Evolutionary conservation across 345 rosid species (phyloP).

Genomic region (Pugionium dolabratum): DNA sequence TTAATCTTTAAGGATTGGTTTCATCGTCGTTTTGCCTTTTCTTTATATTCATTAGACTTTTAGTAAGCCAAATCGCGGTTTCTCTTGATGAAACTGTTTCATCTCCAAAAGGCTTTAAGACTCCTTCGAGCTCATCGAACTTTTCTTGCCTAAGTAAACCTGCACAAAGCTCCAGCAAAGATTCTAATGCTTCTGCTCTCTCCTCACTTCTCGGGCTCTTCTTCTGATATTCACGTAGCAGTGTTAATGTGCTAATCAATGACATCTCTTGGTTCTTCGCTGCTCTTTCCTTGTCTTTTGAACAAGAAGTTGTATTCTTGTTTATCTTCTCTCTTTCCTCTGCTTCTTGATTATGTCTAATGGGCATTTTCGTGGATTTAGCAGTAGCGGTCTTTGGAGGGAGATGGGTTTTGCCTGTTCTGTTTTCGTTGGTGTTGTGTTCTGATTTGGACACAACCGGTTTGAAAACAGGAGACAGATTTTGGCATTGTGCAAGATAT

Average conservation of each 20-base stretch:
- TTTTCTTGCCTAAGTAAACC: conserved; percentile 91
- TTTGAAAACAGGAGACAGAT: conserved; percentile 69
- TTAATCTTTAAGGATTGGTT: conserved; percentile 28
- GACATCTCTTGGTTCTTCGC: conserved; percentile 37
- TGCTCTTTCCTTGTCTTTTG: conserved; percentile 35
- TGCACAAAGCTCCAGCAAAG: conserved; percentile 90
- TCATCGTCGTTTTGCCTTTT: conserved; percentile 46
- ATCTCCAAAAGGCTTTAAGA: conserved; percentile 87
- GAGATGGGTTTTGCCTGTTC: conserved; percentile 48
- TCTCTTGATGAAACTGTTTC: conserved; percentile 94
- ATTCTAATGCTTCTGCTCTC: conserved; percentile 91
- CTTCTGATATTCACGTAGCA: conserved; percentile 38
- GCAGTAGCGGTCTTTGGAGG: conserved; percentile 32
- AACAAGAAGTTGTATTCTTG: conserved; percentile 24
- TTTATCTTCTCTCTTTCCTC: conserved; percentile 35
- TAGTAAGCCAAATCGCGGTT: conserved; percentile 95
- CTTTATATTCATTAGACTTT: conserved; percentile 77
- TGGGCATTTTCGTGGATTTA: conserved; percentile 25
- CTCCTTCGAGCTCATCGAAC: conserved; percentile 81
- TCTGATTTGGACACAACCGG: conserved; percentile 67
- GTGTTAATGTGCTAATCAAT: conserved; percentile 37
- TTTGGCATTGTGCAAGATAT: conserved; percentile 69
- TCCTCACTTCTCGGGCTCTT: conserved; percentile 53
- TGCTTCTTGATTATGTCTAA: conserved; percentile 26
- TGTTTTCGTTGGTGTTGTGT: conserved; percentile 56